These are phyloP conservation scores for Cryphonectria naterciae DNA, from an alignment of 2,329 filamentous ascomycete genomes.

Conservation along the genomic window DNA sequence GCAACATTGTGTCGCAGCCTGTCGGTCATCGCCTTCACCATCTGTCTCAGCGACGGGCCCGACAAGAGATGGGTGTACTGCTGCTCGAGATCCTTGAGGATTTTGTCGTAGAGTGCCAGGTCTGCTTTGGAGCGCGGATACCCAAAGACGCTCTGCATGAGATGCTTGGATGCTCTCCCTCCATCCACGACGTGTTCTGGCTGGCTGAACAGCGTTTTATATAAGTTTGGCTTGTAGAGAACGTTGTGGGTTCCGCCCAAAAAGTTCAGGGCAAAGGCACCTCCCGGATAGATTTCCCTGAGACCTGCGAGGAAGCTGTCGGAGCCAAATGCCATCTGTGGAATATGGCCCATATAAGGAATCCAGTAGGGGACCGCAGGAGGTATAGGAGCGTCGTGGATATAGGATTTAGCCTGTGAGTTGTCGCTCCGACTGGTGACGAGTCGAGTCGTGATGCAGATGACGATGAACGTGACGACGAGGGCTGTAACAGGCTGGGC, in stretches of 20 bases:
- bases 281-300: constrained; percentile 39
- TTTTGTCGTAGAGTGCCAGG: constrained; percentile 37
- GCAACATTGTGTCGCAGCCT: constrained; percentile 38
- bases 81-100: constrained; percentile 36
- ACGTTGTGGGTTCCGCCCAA: constrained; percentile 41
- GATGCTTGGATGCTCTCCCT: constrained; percentile 33
- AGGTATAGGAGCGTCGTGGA: constrained; percentile 6
- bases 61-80: constrained; percentile 36
- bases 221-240: constrained; percentile 40
- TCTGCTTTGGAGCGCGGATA: constrained; percentile 33
- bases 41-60: constrained; percentile 33
- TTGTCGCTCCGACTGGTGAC: constrained; percentile 18
- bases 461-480: constrained; percentile 19
- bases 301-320: constrained; percentile 39
- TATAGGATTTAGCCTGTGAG: background rate
- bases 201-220: constrained; percentile 37
- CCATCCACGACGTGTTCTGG: constrained; percentile 36
- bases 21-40: constrained; percentile 31
- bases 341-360: constrained; percentile 42
- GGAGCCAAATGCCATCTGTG: constrained; percentile 38
- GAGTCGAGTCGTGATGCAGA: constrained; percentile 27
- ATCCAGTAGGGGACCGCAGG: constrained; percentile 39
- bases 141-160: constrained; percentile 41
- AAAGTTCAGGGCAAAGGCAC: constrained; percentile 42
- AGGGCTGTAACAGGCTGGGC: constrained; percentile 14